Evolutionary conservation across 2,329 filamentous ascomycete species (phyloP), one percentile per base, ranked within the genome.

Genomic region (Zymoseptoria brevis): DNA sequence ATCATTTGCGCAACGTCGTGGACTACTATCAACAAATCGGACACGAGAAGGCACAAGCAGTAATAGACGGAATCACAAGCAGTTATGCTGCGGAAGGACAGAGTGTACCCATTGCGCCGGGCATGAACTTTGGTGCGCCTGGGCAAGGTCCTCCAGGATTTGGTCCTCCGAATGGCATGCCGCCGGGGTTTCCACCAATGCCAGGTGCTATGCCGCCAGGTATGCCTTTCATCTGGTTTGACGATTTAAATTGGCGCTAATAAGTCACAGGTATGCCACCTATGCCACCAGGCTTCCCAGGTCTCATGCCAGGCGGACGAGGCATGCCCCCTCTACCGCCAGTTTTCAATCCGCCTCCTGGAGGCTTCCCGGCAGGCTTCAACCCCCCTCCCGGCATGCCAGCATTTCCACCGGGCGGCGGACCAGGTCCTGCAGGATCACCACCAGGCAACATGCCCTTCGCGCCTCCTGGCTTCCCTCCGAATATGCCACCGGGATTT

Each of bases 21-120:
- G 92, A 96, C 74, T 99, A 99, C 79, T 99, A 99, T 76, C 92
- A 97, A 79, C 91, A 97, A 79, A 97, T 99, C 74, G 94, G 93
- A 53, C 93, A 96, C 76, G 94, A 97, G 78, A 96, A 97, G 79
- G 93, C 94, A 60, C 94, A 99, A 77, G 94, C 89, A 54, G 94
- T 99, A 68, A 99, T 99, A 74, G 94, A 99, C 79, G 93, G 88
- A 68, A 99, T 99, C 76, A 97, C 94, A 50, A 90, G 87, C 50
- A 96, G 92, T 48, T 97, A 99, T 78, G 90, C 89, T 64, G 91
- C 90, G 67, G 94, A 96, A 78, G 94, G 94, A 69, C 91, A 96
- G 75, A 86, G 87, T 64, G 85, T 86, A 85, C 62, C 96, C 96
- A 75, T 92, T 94, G 85, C 84, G 93, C 54, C 72, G 73, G 55